A percentile compares a stretch with the other conserved stretches of the same genome.
Conservation (phyloP, 164 flowering plant species). For the Magnolia sinica region DNA sequence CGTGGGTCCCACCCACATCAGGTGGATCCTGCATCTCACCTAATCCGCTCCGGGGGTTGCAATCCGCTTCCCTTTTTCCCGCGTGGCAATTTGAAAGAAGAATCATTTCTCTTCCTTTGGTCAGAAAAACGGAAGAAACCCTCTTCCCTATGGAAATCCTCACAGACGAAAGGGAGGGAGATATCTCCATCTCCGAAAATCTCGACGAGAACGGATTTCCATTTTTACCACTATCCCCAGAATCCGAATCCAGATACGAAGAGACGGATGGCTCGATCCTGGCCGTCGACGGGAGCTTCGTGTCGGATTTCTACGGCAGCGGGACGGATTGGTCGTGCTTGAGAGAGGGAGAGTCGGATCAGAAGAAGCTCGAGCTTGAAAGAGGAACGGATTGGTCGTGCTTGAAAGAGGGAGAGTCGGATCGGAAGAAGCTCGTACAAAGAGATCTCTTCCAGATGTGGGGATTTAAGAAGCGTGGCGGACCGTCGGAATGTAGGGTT, state of each 20-base stretch:
- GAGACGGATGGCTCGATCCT: constrained; percentile 3
- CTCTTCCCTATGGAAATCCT: not conserved
- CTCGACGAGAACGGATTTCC: constrained; percentile 30
- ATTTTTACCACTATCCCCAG: constrained; percentile 15
- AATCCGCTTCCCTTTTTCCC: no score
- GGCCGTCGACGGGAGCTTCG: constrained; percentile 31
- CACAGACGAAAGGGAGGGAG: constrained; percentile 3
- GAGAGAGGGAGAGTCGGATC: constrained; percentile 4
- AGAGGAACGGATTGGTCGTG: constrained; percentile 50
- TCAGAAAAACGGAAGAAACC: no score
- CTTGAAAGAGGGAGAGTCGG: constrained; percentile 16
- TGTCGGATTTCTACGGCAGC: constrained; percentile 44
- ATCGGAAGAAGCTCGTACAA: constrained; percentile 42
- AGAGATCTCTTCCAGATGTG: constrained; percentile 49
- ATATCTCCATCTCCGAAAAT: constrained; percentile 9
- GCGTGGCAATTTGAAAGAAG: no score
- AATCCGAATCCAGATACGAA: constrained; percentile 1
- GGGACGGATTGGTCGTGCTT: constrained; percentile 59
- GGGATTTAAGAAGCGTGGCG: constrained; percentile 37
- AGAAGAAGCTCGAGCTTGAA: constrained; percentile 49
- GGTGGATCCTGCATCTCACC: no score
- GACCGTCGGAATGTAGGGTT: not conserved
- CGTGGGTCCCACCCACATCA: no score
- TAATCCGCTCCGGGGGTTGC: no score
- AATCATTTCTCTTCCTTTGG: no score